phyloP scores from a whole-genome alignment of 176 grass and related monocot genomes.

The Areca catechu region DNA sequence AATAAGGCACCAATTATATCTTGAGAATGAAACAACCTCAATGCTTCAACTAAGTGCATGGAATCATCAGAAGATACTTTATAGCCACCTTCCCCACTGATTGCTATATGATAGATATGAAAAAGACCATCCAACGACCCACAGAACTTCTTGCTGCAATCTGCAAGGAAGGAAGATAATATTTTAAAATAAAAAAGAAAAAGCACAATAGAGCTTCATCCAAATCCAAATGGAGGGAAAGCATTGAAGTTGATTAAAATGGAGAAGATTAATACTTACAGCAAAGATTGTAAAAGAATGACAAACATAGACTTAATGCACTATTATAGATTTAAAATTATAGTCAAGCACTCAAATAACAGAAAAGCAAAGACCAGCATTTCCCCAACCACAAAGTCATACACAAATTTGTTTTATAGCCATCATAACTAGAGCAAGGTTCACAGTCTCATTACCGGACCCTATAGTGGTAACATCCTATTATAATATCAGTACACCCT shows the following conservation, averaged over 20 bases:
- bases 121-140: constrained; percentile 90
- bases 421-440: no score
- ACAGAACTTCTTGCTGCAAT: constrained; percentile 75
- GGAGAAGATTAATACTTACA: background rate
- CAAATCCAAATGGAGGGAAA: no score
- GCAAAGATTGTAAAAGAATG: background rate
- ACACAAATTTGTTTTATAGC: no score
- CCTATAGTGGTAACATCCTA: no score
- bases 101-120: constrained; percentile 86
- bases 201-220: background rate
- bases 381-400: no score
- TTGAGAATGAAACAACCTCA: constrained; percentile 55
- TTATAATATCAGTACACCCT: no score
- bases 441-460: no score
- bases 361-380: background rate
- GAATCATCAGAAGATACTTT: constrained; percentile 98
- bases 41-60: constrained; percentile 94
- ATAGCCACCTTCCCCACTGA: constrained; percentile 93
- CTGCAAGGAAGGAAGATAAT: constrained; percentile 31
- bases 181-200: background rate
- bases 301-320: background rate
- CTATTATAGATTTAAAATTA: no score
- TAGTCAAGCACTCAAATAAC: no score
- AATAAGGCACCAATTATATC: background rate
- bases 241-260: background rate